Evolutionary conservation across 345 rosid genomes (phyloP).

Genomic region (Lumnitzera racemosa): DNA sequence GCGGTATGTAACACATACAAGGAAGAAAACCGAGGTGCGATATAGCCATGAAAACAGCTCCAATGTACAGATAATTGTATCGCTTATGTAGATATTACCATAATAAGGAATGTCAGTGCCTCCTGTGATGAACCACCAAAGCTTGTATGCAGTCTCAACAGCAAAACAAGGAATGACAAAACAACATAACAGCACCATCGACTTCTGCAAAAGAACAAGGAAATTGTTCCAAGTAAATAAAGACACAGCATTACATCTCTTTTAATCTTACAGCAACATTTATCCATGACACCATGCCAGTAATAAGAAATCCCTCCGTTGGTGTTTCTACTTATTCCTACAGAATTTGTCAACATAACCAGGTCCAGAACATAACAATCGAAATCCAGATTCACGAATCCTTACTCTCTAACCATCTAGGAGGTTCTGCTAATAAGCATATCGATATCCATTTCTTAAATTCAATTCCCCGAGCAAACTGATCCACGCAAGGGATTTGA

Average conservation of each 20-base stretch:
- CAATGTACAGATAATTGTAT: constrained; percentile 46
- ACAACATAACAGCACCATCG: constrained; percentile 54
- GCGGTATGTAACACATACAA: constrained; percentile 64
- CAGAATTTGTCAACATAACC: neutral
- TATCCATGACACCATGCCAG: too few relatives aligned
- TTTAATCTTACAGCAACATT: too few relatives aligned
- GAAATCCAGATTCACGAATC: neutral
- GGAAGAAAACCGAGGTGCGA: constrained; percentile 56
- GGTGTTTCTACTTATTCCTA: too few relatives aligned
- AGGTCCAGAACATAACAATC: neutral
- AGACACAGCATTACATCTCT: too few relatives aligned
- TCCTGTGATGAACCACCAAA: constrained; percentile 90
- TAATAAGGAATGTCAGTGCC: constrained; percentile 48
- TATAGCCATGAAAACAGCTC: constrained; percentile 84
- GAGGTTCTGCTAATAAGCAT: neutral
- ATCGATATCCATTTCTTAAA: neutral
- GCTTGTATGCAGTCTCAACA: constrained; percentile 59
- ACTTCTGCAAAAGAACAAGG: constrained; percentile 38
- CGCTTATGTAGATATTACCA: constrained; percentile 39
- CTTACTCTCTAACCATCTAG: too few relatives aligned
- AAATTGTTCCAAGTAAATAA: neutral
- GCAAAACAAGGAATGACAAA: constrained; percentile 75
- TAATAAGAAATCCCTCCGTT: too few relatives aligned
- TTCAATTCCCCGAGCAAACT: neutral
- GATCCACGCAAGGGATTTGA: neutral